Conservation (phyloP, 2,329 filamentous ascomycete species). For the Madurella mycetomatis region DNA sequence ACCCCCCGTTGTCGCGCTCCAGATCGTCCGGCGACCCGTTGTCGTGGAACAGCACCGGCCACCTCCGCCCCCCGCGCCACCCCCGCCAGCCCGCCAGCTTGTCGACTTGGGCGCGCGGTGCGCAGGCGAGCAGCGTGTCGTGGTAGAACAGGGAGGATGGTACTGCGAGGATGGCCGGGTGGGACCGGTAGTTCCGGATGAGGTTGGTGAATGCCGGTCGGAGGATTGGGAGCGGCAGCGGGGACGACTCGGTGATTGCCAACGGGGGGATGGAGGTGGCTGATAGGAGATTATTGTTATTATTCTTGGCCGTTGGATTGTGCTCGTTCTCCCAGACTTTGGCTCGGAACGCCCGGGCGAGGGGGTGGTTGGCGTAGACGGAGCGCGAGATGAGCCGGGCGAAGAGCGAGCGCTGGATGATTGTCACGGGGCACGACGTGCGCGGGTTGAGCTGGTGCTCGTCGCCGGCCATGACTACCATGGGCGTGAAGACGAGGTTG, state of each 20-base stretch:
- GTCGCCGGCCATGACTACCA: conserved; percentile 27
- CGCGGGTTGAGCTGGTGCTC: conserved; percentile 25
- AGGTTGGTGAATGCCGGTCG: conserved; percentile 26
- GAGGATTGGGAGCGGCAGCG: conserved; percentile 20
- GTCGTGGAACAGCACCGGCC: conserved; percentile 24
- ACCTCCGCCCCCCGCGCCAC: conserved; percentile 15
- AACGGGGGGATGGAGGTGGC: conserved; percentile 1
- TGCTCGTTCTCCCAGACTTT: background rate
- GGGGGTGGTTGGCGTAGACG: conserved; percentile 25
- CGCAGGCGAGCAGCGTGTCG: conserved; percentile 22
- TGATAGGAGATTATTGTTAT: background rate
- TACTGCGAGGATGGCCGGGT: conserved; percentile 25
- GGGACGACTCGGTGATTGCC: background rate
- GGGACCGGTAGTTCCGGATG: conserved; percentile 26
- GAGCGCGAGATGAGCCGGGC: conserved; percentile 22
- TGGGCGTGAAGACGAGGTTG: conserved; percentile 12
- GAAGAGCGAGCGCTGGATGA: conserved; percentile 22
- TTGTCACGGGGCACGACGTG: conserved; percentile 16
- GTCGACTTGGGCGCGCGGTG: background rate
- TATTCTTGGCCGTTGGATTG: background rate
- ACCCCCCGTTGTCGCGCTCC: conserved; percentile 22
- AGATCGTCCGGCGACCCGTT: conserved; percentile 21
- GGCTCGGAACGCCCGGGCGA: conserved; percentile 18
- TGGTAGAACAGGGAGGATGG: conserved; percentile 25
- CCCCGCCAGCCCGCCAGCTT: conserved; percentile 17